Conservation (phyloP, 495 filamentous ascomycete species). For the Amorphotheca resinae region DNA sequence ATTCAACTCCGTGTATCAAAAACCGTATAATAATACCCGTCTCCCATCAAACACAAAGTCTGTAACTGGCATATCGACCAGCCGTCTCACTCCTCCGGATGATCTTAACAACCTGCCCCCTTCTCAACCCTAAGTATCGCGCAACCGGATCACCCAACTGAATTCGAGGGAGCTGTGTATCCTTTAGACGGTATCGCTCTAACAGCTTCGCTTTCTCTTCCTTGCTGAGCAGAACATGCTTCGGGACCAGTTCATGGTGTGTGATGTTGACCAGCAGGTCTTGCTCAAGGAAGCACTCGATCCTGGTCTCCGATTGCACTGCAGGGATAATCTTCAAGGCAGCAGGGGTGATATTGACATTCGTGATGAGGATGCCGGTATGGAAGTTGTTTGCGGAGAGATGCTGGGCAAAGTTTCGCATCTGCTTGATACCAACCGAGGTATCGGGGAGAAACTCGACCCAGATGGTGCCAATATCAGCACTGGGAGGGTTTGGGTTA, state of each 20-base stretch:
- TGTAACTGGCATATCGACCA: slow-evolving; percentile 65
- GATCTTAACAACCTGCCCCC: slow-evolving; percentile 97
- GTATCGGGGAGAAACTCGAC: slow-evolving; percentile 76
- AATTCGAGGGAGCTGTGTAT: slow-evolving; percentile 90
- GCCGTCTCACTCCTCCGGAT: slow-evolving; percentile 73
- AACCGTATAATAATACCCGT: background rate
- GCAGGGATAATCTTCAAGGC: slow-evolving; percentile 73
- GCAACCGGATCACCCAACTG: slow-evolving; percentile 85
- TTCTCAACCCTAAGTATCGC: slow-evolving; percentile 78
- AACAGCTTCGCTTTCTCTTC: slow-evolving; percentile 80
- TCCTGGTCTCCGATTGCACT: slow-evolving; percentile 53
- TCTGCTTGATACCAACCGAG: slow-evolving; percentile 77
- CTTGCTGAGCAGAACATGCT: slow-evolving; percentile 76
- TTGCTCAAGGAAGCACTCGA: slow-evolving; percentile 91
- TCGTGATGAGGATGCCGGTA: slow-evolving; percentile 79
- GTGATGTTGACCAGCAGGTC: slow-evolving; percentile 97
- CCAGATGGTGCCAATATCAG: slow-evolving; percentile 78
- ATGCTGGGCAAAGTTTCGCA: slow-evolving; percentile 75
- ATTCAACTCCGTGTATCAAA: slow-evolving; percentile 5
- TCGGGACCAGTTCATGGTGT: slow-evolving; percentile 91
- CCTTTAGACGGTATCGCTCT: slow-evolving; percentile 85
- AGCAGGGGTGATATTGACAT: slow-evolving; percentile 66
- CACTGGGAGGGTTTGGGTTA: slow-evolving; percentile 49
- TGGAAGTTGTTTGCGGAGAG: slow-evolving; percentile 65
- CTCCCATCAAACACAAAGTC: slow-evolving; percentile 36